These are phyloP conservation scores for Apocynum venetum DNA, from an alignment of 257 asterid genomes.

Conservation along the genomic window DNA sequence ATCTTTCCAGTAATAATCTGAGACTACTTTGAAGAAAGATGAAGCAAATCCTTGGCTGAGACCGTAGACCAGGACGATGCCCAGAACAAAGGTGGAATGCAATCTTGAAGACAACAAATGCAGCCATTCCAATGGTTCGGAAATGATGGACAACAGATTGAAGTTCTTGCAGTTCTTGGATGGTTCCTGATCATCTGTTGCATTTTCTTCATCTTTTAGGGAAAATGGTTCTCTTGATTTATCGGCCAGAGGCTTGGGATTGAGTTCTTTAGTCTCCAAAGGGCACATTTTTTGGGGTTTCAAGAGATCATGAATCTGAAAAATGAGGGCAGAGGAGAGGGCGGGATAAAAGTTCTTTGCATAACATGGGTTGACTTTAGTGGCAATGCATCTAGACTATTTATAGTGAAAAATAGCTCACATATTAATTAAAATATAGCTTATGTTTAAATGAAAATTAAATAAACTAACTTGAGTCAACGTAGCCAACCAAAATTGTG, in stretches of 20 bases:
- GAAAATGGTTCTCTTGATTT: neutral
- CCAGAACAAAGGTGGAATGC: conserved; percentile 52
- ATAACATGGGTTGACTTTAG: neutral
- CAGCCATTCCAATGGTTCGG: conserved; percentile 57
- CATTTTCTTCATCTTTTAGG: neutral
- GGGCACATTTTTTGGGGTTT: conserved; percentile 6
- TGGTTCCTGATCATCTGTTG: neutral
- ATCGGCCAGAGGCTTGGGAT: neutral
- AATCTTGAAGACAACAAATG: conserved; percentile 44
- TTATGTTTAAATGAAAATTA: no score
- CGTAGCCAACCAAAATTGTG: no score
- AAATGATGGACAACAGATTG: neutral
- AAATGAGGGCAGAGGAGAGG: neutral
- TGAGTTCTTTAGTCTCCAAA: conserved; percentile 5
- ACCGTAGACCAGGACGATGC: conserved; percentile 51
- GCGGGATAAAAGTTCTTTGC: neutral
- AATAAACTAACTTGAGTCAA: no score
- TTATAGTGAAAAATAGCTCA: no score
- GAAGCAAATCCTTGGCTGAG: conserved; percentile 56
- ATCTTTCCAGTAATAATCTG: conserved; percentile 72
- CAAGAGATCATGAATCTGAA: conserved; percentile 9
- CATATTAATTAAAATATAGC: no score
- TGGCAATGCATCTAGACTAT: neutral
- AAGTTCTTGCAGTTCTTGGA: neutral
- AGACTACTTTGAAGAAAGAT: conserved; percentile 52